Conservation (phyloP, 805 yeast genomes). For the Priceomyces medius region DNA sequence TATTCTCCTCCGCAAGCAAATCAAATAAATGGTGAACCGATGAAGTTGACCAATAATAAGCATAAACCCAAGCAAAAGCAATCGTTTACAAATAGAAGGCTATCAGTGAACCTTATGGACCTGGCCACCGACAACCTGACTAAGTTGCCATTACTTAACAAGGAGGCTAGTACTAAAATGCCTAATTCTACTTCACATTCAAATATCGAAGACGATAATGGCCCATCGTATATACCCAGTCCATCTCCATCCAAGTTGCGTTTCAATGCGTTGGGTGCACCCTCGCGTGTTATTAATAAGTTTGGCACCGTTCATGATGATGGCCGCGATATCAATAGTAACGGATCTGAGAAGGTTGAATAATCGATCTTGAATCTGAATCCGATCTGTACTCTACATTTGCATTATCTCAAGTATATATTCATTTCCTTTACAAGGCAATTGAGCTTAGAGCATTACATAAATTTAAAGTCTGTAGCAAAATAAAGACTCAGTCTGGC, state of each 20-base stretch:
- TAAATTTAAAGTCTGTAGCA: neutral
- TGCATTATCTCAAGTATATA: constrained; percentile 2
- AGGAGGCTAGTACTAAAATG: constrained; percentile 29
- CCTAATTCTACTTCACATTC: constrained; percentile 1
- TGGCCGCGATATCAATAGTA: constrained; percentile 20
- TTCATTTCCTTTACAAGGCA: neutral
- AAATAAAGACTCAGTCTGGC: neutral
- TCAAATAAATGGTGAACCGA: neutral
- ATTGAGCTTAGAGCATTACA: neutral
- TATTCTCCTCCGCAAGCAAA: constrained; percentile 30
- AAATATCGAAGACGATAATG: neutral
- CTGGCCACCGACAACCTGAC: constrained; percentile 9
- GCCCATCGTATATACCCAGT: neutral
- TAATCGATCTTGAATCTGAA: constrained; percentile 6
- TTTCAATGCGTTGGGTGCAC: constrained; percentile 13
- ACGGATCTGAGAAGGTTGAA: constrained; percentile 27
- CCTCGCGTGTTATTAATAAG: constrained; percentile 17
- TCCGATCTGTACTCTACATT: neutral
- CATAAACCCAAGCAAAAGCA: neutral
- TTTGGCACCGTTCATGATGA: constrained; percentile 8
- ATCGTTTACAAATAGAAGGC: constrained; percentile 16
- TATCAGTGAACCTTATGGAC: constrained; percentile 14
- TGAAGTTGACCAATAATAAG: constrained; percentile 1
- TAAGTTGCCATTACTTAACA: constrained; percentile 33
- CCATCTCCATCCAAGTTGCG: constrained; percentile 5